phyloP scores from a whole-genome alignment of 768 basidiomycete genomes.

The Flagelloscypha sp. region DNA sequence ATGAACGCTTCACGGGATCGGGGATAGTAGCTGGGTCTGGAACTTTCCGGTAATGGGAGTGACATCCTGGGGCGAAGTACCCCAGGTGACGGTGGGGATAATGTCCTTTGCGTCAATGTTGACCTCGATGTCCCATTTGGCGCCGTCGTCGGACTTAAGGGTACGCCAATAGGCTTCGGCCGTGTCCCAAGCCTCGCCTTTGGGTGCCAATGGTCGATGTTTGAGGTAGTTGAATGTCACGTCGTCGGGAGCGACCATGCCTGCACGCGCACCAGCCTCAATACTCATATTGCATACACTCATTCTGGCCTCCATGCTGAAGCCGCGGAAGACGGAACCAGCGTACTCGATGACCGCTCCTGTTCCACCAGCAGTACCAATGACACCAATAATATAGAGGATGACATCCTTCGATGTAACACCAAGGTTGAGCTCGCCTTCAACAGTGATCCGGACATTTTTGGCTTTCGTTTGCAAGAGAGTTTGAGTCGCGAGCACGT shows the following conservation, averaged over 20 bases:
- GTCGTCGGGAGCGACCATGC: constrained; percentile 89
- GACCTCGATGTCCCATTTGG: constrained; percentile 78
- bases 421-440: constrained; percentile 73
- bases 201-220: constrained; percentile 73
- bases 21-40: constrained; percentile 65
- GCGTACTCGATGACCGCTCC: constrained; percentile 89
- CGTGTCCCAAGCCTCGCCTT: constrained; percentile 77
- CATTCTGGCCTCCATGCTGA: constrained; percentile 89
- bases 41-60: constrained; percentile 74
- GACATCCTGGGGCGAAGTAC: constrained; percentile 86
- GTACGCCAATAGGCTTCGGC: constrained; percentile 84
- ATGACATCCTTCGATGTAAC: constrained; percentile 88
- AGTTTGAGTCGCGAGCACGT: constrained; percentile 89
- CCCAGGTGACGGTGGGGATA: constrained; percentile 88
- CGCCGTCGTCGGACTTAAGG: constrained; percentile 71
- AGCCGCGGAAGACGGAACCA: constrained; percentile 76
- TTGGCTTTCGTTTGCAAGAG: constrained; percentile 80
- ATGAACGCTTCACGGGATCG: constrained; percentile 57
- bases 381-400: constrained; percentile 81
- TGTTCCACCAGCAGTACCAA: constrained; percentile 90
- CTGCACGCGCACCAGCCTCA: constrained; percentile 86
- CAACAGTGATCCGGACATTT: constrained; percentile 88
- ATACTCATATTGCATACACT: constrained; percentile 94
- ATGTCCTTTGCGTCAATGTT: constrained; percentile 78
- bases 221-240: constrained; percentile 79